phyloP scores from a whole-genome alignment of 179 eudicot genomes.

The Gypsophila paniculata region DNA sequence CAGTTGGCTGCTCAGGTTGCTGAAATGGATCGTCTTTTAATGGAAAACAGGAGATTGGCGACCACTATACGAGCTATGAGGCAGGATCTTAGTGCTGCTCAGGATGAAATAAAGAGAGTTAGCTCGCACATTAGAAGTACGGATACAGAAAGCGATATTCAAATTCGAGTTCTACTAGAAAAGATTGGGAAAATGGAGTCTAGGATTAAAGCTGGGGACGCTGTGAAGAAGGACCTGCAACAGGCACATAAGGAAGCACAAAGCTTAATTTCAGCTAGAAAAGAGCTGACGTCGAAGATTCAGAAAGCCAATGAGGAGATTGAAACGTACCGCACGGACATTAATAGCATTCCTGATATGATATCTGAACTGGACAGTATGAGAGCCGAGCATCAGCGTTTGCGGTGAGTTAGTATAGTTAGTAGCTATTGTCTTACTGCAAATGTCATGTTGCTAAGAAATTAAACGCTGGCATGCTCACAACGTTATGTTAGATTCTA shows the following conservation, averaged over 20 bases:
- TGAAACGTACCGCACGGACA: constrained; percentile 45
- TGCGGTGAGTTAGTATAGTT: constrained; percentile 50
- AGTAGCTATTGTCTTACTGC: background rate
- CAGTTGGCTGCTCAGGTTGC: constrained; percentile 35
- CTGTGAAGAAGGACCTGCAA: constrained; percentile 52
- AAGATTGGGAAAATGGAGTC: constrained; percentile 71
- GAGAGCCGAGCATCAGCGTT: constrained; percentile 62
- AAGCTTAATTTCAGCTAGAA: constrained; percentile 47
- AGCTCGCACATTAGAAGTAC: constrained; percentile 61
- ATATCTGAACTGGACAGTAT: constrained; percentile 55
- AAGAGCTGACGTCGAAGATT: constrained; percentile 51
- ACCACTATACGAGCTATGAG: constrained; percentile 53
- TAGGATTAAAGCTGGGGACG: constrained; percentile 49
- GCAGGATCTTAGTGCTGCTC: constrained; percentile 52
- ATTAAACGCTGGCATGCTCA: too few species aligned
- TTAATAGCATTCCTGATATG: constrained; percentile 59
- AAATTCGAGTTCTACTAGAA: constrained; percentile 54
- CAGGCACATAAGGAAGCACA: constrained; percentile 65
- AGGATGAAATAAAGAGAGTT: constrained; percentile 50
- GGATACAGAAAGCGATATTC: constrained; percentile 70
- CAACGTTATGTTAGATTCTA: too few species aligned
- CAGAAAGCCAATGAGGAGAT: constrained; percentile 52
- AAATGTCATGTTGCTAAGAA: too few species aligned
- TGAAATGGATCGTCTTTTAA: constrained; percentile 54
- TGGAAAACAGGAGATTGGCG: constrained; percentile 59